Conservation (phyloP, 2,329 filamentous ascomycete species). For the Aaosphaeria arxii region DNA sequence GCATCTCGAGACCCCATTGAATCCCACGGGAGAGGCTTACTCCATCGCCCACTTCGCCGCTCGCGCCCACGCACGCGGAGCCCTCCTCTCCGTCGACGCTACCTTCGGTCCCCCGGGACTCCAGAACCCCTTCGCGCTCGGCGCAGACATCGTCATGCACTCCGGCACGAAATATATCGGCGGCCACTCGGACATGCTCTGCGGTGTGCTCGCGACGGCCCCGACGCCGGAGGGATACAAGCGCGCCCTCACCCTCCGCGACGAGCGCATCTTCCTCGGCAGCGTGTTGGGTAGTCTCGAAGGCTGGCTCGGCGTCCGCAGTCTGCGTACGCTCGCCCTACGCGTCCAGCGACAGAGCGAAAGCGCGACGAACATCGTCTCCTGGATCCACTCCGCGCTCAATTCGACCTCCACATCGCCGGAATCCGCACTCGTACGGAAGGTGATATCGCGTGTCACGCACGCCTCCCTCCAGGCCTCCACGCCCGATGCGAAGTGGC, state of each 20-base stretch:
- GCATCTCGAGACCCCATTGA: constrained; percentile 90
- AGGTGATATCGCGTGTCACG: constrained; percentile 59
- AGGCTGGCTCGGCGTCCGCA: constrained; percentile 86
- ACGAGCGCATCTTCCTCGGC: constrained; percentile 75
- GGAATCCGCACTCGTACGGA: constrained; percentile 47
- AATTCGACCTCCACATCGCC: constrained; percentile 32
- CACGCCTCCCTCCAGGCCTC: constrained; percentile 75
- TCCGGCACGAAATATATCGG: constrained; percentile 95
- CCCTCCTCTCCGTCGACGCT: constrained; percentile 77
- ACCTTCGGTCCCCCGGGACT: constrained; percentile 92
- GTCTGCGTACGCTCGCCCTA: constrained; percentile 80
- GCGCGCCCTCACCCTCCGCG: constrained; percentile 50
- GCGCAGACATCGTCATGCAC: constrained; percentile 88
- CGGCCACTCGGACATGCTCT: constrained; percentile 90
- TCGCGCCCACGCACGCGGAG: constrained; percentile 69
- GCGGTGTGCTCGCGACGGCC: constrained; percentile 72
- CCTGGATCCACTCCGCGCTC: constrained; percentile 63
- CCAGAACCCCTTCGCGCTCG: constrained; percentile 77
- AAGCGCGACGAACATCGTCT: constrained; percentile 67
- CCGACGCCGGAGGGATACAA: constrained; percentile 26
- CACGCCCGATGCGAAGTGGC: constrained; percentile 60
- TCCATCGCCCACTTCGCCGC: constrained; percentile 69
- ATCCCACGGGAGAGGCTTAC: constrained; percentile 80
- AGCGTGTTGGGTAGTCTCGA: constrained; percentile 86
- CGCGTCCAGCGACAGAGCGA: constrained; percentile 73